Conservation (phyloP, 2,329 filamentous ascomycete genomes). For the Phaeosphaeriaceae sp. region DNA sequence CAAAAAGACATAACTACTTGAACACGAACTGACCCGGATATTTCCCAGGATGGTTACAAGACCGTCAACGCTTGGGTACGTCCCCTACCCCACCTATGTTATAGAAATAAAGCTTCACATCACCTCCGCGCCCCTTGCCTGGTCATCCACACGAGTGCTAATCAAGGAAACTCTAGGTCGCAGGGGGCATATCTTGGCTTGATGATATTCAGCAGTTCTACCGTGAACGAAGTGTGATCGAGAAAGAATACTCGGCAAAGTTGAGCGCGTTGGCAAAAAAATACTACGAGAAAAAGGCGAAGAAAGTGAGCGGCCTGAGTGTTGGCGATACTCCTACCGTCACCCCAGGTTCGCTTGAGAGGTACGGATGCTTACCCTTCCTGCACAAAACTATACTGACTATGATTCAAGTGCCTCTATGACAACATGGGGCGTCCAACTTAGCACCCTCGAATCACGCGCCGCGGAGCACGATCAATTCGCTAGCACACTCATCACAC, state of each 20-base stretch:
- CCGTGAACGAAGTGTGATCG: slow-evolving; percentile 88
- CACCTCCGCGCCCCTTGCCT: slow-evolving; percentile 15
- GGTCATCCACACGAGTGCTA: slow-evolving; percentile 23
- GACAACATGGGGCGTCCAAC: slow-evolving; percentile 94
- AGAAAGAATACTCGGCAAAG: slow-evolving; percentile 95
- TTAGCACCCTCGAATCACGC: slow-evolving; percentile 85
- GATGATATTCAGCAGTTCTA: slow-evolving; percentile 98
- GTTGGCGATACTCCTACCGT: slow-evolving; percentile 92
- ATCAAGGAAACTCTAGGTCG: slow-evolving; percentile 59
- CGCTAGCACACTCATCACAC: slow-evolving; percentile 75
- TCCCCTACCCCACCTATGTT: slow-evolving; percentile 15
- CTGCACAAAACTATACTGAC: slow-evolving; percentile 7
- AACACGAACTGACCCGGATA: slow-evolving; percentile 34
- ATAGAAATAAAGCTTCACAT: background rate
- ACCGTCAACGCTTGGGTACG: slow-evolving; percentile 86
- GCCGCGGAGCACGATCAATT: slow-evolving; percentile 90
- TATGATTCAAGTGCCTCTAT: slow-evolving; percentile 75
- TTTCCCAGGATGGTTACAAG: slow-evolving; percentile 87
- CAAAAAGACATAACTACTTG: slow-evolving; percentile 16
- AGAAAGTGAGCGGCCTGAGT: slow-evolving; percentile 84
- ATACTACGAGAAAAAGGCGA: slow-evolving; percentile 96
- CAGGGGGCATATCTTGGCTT: slow-evolving; percentile 89
- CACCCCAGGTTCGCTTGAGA: slow-evolving; percentile 94
- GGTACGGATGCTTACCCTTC: slow-evolving; percentile 54
- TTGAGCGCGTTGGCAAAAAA: slow-evolving; percentile 88